Conservation (phyloP, 257 asterid genomes). For the Scutellaria barbata region DNA sequence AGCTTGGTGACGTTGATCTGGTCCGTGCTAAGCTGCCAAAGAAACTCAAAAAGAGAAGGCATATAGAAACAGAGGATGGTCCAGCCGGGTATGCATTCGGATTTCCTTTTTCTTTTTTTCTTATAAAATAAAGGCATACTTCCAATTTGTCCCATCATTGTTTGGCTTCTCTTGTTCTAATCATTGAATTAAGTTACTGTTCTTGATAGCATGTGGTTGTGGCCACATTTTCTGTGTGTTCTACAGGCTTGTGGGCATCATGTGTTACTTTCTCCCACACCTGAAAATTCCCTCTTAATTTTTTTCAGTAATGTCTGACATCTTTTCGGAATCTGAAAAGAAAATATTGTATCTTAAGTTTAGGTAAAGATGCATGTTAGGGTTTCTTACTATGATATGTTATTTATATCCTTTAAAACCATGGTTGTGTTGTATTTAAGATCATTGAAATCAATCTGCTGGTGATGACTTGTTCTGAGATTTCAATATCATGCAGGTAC, state of each 20-base stretch:
- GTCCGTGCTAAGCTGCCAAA: slow-evolving; percentile 81
- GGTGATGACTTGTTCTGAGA: slow-evolving; percentile 26
- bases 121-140: background rate
- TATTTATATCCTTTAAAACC: background rate
- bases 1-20: slow-evolving; percentile 73
- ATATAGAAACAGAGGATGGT: slow-evolving; percentile 84
- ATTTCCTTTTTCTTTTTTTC: background rate
- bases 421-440: background rate
- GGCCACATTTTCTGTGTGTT: background rate
- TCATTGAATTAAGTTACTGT: background rate
- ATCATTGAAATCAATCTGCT: background rate
- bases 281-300: background rate
- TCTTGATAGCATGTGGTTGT: slow-evolving; percentile 9
- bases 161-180: background rate
- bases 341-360: too few relatives aligned
- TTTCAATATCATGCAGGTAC: slow-evolving; percentile 53
- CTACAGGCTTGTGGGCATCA: background rate
- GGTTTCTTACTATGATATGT: background rate
- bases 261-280: background rate
- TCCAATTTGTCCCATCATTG: background rate
- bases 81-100: slow-evolving; percentile 66
- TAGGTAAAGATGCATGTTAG: background rate
- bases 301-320: background rate
- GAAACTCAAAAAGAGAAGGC: slow-evolving; percentile 92
- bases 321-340: background rate